Conservation (phyloP, 192 early-diverging fungal species). For the Blastocladiella britannica region DNA sequence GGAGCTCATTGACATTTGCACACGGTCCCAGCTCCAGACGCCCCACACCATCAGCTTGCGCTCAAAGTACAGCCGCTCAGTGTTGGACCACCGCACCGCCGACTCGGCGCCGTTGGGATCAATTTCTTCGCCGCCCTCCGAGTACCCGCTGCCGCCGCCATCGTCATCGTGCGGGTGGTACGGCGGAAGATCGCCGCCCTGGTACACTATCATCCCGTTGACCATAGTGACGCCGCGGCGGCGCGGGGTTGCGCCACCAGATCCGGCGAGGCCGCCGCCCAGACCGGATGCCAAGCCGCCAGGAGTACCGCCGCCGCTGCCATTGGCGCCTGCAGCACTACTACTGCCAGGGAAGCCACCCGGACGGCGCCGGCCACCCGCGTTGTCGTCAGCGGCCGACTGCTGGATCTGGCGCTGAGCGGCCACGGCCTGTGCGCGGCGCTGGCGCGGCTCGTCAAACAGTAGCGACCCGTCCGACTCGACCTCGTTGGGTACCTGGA, state of each 20-base stretch:
- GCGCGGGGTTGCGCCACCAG: too few relatives aligned
- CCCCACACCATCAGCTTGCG: slow-evolving; percentile 30
- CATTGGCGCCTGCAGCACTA: too few relatives aligned
- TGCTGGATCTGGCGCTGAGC: slow-evolving; percentile 17
- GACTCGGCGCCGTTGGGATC: neutral
- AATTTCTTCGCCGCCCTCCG: neutral
- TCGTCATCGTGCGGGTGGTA: too few relatives aligned
- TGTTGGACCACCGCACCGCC: slow-evolving; percentile 18
- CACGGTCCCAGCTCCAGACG: slow-evolving; percentile 34
- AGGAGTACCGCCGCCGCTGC: too few relatives aligned
- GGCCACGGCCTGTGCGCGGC: slow-evolving; percentile 37
- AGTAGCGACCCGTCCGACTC: slow-evolving; percentile 35
- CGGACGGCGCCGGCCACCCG: slow-evolving; percentile 1
- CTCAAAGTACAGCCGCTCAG: slow-evolving; percentile 27
- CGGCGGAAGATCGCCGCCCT: too few relatives aligned
- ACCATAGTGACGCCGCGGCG: too few relatives aligned
- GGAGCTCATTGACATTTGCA: slow-evolving; percentile 30
- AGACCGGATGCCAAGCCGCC: neutral
- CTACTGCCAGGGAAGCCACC: too few relatives aligned
- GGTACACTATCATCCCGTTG: too few relatives aligned
- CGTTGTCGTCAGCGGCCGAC: slow-evolving; percentile 4
- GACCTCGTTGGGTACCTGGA: slow-evolving; percentile 33
- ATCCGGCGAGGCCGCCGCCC: too few relatives aligned
- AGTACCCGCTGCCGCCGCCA: slow-evolving; percentile 2
- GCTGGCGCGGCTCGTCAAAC: slow-evolving; percentile 40